These are phyloP conservation scores for Ustilago curta DNA, from an alignment of 1,284 basidiomycete species.

Conservation along the genomic window DNA sequence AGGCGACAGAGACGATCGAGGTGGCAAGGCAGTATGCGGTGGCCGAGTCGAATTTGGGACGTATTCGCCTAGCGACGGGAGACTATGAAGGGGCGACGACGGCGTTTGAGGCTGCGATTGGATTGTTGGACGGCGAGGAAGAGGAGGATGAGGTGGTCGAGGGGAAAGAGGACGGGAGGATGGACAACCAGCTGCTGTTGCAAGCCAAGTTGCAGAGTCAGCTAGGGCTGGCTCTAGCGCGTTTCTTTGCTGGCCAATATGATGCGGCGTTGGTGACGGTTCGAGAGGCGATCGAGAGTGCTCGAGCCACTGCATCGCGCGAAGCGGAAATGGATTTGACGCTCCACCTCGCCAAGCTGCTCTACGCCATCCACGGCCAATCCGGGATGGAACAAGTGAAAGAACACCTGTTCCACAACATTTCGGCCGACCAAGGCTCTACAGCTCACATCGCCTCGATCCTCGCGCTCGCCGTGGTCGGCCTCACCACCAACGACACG, in stretches of 20 bases:
- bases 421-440: conserved; percentile 2
- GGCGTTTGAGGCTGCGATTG: conserved; percentile 80
- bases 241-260: conserved; percentile 16
- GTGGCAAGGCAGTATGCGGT: conserved; percentile 84
- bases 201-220: conserved; percentile 21
- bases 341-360: conserved; percentile 30
- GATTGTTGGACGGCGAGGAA: conserved; percentile 75
- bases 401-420: conserved; percentile 21
- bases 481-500: conserved; percentile 81
- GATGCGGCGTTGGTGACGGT: conserved; percentile 20
- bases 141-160: conserved; percentile 70
- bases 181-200: background rate
- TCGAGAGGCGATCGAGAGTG: conserved; percentile 11
- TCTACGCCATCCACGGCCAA: conserved; percentile 11
- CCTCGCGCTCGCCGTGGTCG: conserved; percentile 85
- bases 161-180: conserved; percentile 62
- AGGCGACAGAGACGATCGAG: conserved; percentile 81
- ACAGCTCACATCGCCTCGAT: conserved; percentile 78
- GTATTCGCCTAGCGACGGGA: conserved; percentile 77
- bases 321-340: conserved; percentile 12
- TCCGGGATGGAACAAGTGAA: conserved; percentile 25
- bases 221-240: conserved; percentile 37
- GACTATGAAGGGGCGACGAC: conserved; percentile 77
- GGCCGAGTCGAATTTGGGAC: conserved; percentile 84
- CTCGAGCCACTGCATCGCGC: background rate